These are phyloP conservation scores for Oropetium thomaeum DNA, from an alignment of 176 grass and related monocot genomes.

Conservation along the genomic window DNA sequence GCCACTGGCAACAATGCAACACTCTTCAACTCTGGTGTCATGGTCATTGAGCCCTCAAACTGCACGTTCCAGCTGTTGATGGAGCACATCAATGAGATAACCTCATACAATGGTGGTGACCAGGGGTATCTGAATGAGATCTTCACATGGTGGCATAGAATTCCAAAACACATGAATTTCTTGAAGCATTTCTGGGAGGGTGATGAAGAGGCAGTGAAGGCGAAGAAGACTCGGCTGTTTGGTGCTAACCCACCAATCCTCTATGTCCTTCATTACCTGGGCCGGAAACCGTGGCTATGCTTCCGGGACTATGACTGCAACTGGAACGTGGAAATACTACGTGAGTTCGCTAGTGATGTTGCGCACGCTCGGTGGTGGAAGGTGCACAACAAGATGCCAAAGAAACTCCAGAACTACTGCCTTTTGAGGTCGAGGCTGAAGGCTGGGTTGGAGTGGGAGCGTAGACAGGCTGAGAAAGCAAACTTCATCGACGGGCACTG, in stretches of 20 bases:
- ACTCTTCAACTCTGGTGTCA: conserved; percentile 94
- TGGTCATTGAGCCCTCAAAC: conserved; percentile 89
- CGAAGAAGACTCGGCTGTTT: conserved; percentile 74
- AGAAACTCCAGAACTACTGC: conserved; percentile 73
- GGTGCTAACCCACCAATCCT: conserved; percentile 65
- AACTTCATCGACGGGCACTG: conserved; percentile 84
- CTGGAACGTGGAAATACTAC: conserved; percentile 72
- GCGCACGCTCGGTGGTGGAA: conserved; percentile 79
- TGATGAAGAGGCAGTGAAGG: conserved; percentile 71
- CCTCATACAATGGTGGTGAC: conserved; percentile 85
- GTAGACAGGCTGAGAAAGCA: conserved; percentile 70
- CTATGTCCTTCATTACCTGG: conserved; percentile 83
- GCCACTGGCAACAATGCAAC: conserved; percentile 86
- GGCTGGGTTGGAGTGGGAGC: conserved; percentile 85
- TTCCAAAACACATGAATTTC: conserved; percentile 91
- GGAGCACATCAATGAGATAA: conserved; percentile 93
- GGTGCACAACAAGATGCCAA: conserved; percentile 79
- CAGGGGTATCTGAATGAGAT: conserved; percentile 96
- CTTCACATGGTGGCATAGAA: conserved; percentile 96
- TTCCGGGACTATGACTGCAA: conserved; percentile 95
- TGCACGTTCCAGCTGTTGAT: conserved; percentile 91
- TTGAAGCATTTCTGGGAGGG: conserved; percentile 99
- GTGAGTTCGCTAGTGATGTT: conserved; percentile 78
- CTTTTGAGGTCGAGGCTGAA: conserved; percentile 71
- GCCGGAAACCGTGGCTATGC: conserved; percentile 81